Conservation (phyloP, 139 green algal species). For the Diplosphaera chodatii region DNA sequence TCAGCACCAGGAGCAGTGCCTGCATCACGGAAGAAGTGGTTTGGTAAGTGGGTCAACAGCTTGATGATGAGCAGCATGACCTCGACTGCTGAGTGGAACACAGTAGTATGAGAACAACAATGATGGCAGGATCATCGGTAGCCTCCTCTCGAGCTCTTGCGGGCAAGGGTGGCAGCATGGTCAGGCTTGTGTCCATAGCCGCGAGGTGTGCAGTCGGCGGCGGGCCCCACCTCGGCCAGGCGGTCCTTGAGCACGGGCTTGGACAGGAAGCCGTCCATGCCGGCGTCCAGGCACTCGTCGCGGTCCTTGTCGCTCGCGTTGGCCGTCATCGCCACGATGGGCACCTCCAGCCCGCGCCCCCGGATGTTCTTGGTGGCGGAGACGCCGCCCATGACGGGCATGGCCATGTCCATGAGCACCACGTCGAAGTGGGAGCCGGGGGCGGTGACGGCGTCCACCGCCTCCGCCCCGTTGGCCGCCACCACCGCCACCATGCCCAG, state of each 20-base stretch:
- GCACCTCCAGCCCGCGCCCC: slow-evolving; percentile 35
- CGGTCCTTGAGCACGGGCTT: slow-evolving; percentile 50
- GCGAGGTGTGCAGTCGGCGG: no score
- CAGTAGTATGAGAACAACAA: no score
- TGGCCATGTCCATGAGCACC: slow-evolving; percentile 81
- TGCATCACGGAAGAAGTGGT: no score
- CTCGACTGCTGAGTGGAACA: no score
- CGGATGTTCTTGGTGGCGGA: slow-evolving; percentile 65
- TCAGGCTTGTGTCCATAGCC: no score
- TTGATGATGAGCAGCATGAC: no score
- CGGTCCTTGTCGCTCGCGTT: slow-evolving; percentile 72
- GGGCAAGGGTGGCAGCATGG: no score
- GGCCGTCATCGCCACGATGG: slow-evolving; percentile 89
- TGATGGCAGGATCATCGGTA: no score
- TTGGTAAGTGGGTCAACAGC: no score
- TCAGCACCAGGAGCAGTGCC: neutral
- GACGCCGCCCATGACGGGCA: slow-evolving; percentile 88
- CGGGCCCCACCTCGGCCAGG: neutral
- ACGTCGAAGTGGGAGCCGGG: slow-evolving; percentile 14
- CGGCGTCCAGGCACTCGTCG: slow-evolving; percentile 65
- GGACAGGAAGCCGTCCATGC: slow-evolving; percentile 86
- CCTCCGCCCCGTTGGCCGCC: slow-evolving; percentile 66
- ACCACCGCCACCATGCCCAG: slow-evolving; percentile 56
- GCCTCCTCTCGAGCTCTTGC: no score
- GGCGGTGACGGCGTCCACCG: slow-evolving; percentile 36